phyloP scores from a whole-genome alignment of 106 monocot genomes.

The Platanthera guangdongensis region DNA sequence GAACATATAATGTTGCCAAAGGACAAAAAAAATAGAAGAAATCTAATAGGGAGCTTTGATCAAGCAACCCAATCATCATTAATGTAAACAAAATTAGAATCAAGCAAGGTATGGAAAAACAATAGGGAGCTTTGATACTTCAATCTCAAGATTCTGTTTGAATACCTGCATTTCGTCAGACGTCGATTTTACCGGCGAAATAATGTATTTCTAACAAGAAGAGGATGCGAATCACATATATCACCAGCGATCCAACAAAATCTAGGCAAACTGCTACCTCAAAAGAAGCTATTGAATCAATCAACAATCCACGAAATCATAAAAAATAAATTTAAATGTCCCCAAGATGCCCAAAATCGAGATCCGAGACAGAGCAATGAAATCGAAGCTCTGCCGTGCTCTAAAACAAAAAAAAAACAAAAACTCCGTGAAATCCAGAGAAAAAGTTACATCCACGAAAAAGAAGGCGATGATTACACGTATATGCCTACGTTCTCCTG shows the following conservation, averaged over 20 bases:
- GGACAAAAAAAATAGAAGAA: neutral
- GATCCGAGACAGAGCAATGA: neutral
- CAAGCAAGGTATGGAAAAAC: neutral
- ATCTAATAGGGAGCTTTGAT: neutral
- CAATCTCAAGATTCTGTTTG: neutral
- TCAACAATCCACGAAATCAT: neutral
- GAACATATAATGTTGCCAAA: neutral
- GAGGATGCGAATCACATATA: neutral
- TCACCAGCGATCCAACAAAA: neutral
- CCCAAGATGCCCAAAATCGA: neutral
- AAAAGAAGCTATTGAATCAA: neutral
- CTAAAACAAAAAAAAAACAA: neutral
- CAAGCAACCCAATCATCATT: neutral
- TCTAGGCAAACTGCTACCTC: neutral
- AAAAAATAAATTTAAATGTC: neutral
- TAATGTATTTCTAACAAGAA: neutral
- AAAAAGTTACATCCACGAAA: neutral
- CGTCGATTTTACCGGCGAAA: too few species aligned
- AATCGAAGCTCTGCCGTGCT: neutral
- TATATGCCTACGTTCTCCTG: neutral
- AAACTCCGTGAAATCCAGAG: neutral
- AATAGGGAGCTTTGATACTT: neutral
- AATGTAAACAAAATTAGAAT: neutral
- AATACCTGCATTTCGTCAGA: neutral
- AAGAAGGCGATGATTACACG: neutral